Base-by-base conservation (phyloP, 768 basidiomycete genomes). In the Termitomyces sp. region DNA sequence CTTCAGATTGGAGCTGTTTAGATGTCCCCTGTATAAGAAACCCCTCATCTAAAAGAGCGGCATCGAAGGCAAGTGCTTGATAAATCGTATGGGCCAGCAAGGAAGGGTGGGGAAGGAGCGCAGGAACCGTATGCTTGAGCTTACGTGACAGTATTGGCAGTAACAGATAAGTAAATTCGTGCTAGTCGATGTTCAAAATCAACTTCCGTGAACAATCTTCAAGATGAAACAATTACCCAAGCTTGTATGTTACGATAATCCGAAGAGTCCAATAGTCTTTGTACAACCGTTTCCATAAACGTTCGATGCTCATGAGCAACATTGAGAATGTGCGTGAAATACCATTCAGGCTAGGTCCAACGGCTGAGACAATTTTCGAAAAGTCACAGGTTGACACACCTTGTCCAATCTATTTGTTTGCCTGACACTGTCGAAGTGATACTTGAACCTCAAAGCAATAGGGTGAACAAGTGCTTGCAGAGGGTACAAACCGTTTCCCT, bases 11-110 rank as follows among this genome's bases (percentile, higher is more conserved):
- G 48, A 66, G 62, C n/a, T 58, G 57, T 24, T 59, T 26, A 4
- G 80, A 78, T 14, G 86, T 89, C 1, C 79, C 78, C 22, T 74
- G 68, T 13, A 89, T 71, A 30, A 72, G 73, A 66, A 93, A 97
- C 0, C 88, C 91, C 68, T 86, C 83, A 61, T 90, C 89, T 18
- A 76, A 72, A 38, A 98, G 66, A 22, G 85, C 78, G 28, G 86
- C 83, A 70, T 99, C 97, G 63, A 98, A 99, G 0, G 86, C 71
- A 4, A 98, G 75, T 0, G 94, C 84, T 69, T 98, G 93, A 68
- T 96, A 96, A 49, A 98, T 88, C 1, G 94, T 98, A 66, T 99
- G 96, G 2, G 97, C 97, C 7, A 99, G 77, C 22, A 98, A 73
- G 0, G 94, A 84, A 0, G 97, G 91, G 62, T 87, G 85, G 2